phyloP scores from a whole-genome alignment of 345 rosid species.

The Adansonia digitata region DNA sequence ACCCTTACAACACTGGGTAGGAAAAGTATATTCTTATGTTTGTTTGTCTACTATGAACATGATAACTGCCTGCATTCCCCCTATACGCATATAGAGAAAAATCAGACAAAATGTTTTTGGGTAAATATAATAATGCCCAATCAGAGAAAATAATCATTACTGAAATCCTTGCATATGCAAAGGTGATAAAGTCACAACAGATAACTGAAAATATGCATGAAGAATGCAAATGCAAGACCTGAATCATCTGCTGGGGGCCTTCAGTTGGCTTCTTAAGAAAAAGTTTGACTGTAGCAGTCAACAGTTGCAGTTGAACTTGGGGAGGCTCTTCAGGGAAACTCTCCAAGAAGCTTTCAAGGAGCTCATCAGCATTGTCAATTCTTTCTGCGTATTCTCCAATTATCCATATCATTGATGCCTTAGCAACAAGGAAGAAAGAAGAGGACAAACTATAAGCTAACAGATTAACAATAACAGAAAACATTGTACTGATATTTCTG shows the following conservation, averaged over 20 bases:
- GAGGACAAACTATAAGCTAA: constrained; percentile 7
- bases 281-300: constrained; percentile 93
- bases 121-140: background rate
- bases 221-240: constrained; percentile 43
- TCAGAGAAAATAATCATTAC: background rate
- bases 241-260: constrained; percentile 99
- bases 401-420: constrained; percentile 99
- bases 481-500: background rate
- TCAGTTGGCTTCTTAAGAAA: constrained; percentile 99
- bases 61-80: background rate
- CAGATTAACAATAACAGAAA: constrained; percentile 8
- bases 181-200: background rate
- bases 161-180: background rate
- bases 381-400: constrained; percentile 99
- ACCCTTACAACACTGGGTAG: no score
- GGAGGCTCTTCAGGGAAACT: constrained; percentile 98
- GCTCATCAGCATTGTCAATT: constrained; percentile 99
- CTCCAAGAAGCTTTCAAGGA: constrained; percentile 98
- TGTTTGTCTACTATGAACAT: background rate
- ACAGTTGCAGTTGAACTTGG: constrained; percentile 94
- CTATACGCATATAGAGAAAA: no score
- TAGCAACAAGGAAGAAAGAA: constrained; percentile 8
- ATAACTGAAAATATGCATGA: background rate
- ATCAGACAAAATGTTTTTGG: background rate
- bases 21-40: background rate